Conservation (phyloP, 2,329 filamentous ascomycete species). For the Fusarium albosuccineum region DNA sequence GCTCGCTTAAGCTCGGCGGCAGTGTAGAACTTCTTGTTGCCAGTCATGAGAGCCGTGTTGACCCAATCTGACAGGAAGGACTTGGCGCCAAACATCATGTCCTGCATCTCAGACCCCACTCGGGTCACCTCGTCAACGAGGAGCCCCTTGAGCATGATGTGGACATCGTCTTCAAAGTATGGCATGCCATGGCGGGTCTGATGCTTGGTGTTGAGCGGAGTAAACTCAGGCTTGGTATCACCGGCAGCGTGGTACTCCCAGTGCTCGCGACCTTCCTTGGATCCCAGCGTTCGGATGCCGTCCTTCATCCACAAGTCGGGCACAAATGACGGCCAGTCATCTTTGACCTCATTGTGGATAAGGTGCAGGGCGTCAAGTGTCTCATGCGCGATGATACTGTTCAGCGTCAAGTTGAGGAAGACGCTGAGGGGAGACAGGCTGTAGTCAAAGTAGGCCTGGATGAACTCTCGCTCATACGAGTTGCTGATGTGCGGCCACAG, state of each 20-base stretch:
- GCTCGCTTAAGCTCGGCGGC: slow-evolving; percentile 11
- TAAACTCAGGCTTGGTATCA: slow-evolving; percentile 9
- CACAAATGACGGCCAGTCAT: slow-evolving; percentile 16
- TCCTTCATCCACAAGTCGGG: slow-evolving; percentile 20
- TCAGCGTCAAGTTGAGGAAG: slow-evolving; percentile 20
- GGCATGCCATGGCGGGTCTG: slow-evolving; percentile 14
- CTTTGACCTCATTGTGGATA: slow-evolving; percentile 14
- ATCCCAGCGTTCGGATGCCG: slow-evolving; percentile 10
- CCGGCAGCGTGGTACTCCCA: slow-evolving; percentile 17
- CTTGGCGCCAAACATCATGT: slow-evolving; percentile 13
- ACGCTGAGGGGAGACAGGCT: slow-evolving; percentile 10
- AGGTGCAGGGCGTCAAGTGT: slow-evolving; percentile 13
- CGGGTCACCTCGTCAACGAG: slow-evolving; percentile 14
- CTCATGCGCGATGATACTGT: slow-evolving; percentile 13
- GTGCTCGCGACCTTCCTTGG: slow-evolving; percentile 16
- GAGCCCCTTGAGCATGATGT: slow-evolving; percentile 20
- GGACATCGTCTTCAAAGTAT: slow-evolving; percentile 12
- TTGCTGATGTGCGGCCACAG: slow-evolving; percentile 16
- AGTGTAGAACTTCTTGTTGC: slow-evolving; percentile 18
- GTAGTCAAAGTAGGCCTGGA: slow-evolving; percentile 18
- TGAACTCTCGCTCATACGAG: slow-evolving; percentile 2
- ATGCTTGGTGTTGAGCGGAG: slow-evolving; percentile 14
- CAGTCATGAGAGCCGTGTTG: slow-evolving; percentile 11
- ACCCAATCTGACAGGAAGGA: slow-evolving; percentile 14
- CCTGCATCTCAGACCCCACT: slow-evolving; percentile 10